A percentile compares a stretch with the other conserved stretches of the same genome.
Evolutionary conservation across 371 early-diverging fungal species (phyloP).

Genomic region (Mucor velutinosus): DNA sequence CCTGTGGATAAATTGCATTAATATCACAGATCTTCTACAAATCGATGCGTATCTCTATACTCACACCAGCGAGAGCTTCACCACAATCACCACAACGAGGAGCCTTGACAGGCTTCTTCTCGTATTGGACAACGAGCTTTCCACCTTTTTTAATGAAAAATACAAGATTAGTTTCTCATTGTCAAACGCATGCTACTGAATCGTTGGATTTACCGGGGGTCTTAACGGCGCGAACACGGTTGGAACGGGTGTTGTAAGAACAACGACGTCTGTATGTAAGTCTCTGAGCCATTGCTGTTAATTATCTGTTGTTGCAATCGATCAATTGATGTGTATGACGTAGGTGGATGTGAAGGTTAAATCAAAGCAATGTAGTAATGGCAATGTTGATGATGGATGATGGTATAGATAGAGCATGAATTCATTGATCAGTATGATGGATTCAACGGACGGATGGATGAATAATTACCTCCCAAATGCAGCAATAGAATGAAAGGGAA

Average conservation of each 20-base stretch:
- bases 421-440: slow-evolving; percentile 5
- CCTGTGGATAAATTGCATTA: slow-evolving; percentile 35
- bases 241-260: slow-evolving; percentile 98
- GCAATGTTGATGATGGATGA: background rate
- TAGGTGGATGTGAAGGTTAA: background rate
- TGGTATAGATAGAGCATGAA: background rate
- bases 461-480: slow-evolving; percentile 25
- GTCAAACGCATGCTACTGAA: background rate
- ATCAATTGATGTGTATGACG: background rate
- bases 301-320: slow-evolving; percentile 18
- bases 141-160: slow-evolving; percentile 65
- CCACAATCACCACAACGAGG: slow-evolving; percentile 98
- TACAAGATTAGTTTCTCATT: background rate
- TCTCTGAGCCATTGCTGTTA: slow-evolving; percentile 81
- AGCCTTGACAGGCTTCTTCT: slow-evolving; percentile 90
- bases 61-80: slow-evolving; percentile 83
- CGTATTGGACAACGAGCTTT: slow-evolving; percentile 88
- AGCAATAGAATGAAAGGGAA: slow-evolving; percentile 28
- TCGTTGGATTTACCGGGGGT: slow-evolving; percentile 79
- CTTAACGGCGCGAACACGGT: slow-evolving; percentile 94
- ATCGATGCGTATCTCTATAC: slow-evolving; percentile 22
- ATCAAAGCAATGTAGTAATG: background rate
- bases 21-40: background rate
- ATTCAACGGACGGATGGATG: slow-evolving; percentile 9
- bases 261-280: slow-evolving; percentile 96